phyloP scores from a whole-genome alignment of 805 yeast species.

The Cyberlindnera nakhonratchasimensis region DNA sequence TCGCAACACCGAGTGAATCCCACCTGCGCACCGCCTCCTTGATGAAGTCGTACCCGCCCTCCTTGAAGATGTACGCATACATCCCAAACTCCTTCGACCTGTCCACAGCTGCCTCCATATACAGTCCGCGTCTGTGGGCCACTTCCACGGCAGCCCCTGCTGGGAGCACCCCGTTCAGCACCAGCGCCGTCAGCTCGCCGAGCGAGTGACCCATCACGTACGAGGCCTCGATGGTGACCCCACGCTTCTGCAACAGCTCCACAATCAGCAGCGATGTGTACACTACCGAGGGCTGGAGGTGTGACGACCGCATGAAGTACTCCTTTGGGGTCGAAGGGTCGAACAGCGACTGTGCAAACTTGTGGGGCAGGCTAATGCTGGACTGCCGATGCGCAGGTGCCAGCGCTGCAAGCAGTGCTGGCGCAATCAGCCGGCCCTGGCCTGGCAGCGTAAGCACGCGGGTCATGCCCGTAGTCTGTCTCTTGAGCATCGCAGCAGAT shows the following conservation, averaged over 20 bases:
- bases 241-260: slow-evolving; percentile 24
- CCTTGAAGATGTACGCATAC: slow-evolving; percentile 34
- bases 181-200: slow-evolving; percentile 41
- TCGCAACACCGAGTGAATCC: slow-evolving; percentile 35
- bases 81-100: slow-evolving; percentile 31
- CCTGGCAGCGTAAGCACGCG: slow-evolving; percentile 25
- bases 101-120: slow-evolving; percentile 34
- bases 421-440: slow-evolving; percentile 23
- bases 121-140: slow-evolving; percentile 35
- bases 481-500: slow-evolving; percentile 13
- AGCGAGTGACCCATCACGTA: slow-evolving; percentile 41
- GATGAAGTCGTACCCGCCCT: slow-evolving; percentile 1
- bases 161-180: slow-evolving; percentile 31
- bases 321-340: slow-evolving; percentile 9
- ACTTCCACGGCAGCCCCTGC: slow-evolving; percentile 17
- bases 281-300: slow-evolving; percentile 28
- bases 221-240: slow-evolving; percentile 18
- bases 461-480: slow-evolving; percentile 5
- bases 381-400: slow-evolving; percentile 12
- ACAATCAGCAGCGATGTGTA: slow-evolving; percentile 25
- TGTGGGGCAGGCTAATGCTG: slow-evolving; percentile 11
- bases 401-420: slow-evolving; percentile 10
- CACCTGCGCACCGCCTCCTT: slow-evolving; percentile 8
- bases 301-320: slow-evolving; percentile 29
- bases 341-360: slow-evolving; percentile 13